Evolutionary conservation across 2,329 filamentous ascomycete genomes (phyloP).

Genomic region (Diaporthe citrichinensis): DNA sequence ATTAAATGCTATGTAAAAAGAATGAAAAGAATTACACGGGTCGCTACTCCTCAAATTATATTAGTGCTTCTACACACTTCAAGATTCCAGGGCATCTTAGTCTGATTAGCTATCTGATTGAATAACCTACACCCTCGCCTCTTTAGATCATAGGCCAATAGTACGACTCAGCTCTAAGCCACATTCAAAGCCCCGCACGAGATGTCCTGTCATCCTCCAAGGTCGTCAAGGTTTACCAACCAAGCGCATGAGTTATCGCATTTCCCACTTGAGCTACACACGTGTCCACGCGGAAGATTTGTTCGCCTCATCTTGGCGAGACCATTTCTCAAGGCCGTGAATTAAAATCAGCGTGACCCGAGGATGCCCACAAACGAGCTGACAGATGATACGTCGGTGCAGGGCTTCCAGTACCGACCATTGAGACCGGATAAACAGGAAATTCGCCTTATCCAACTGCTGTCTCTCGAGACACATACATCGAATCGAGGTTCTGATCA

Average conservation of each 20-base stretch:
- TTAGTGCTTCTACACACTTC: background rate
- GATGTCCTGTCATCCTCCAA: background rate
- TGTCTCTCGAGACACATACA: background rate
- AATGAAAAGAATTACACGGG: too few relatives aligned
- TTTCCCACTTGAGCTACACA: too few relatives aligned
- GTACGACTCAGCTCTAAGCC: background rate
- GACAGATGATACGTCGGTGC: background rate
- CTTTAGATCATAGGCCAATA: background rate
- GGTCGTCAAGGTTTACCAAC: background rate
- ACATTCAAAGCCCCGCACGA: background rate
- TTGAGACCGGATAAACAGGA: background rate
- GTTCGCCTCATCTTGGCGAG: too few relatives aligned
- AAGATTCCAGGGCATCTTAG: background rate
- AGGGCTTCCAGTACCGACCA: background rate
- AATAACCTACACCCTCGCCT: background rate
- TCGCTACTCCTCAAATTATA: background rate
- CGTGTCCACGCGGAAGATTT: too few relatives aligned
- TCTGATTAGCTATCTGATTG: background rate
- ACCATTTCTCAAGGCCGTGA: background rate
- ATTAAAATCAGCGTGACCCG: background rate
- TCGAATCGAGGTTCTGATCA: background rate
- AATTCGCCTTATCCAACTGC: conserved; percentile 11
- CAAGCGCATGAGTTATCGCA: background rate
- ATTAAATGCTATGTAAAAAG: too few relatives aligned
- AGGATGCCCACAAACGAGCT: background rate